A percentile compares a stretch with the other conserved stretches of the same genome.
These are phyloP conservation scores for Neofusicoccum kwambonambiense DNA, from an alignment of 2,329 filamentous ascomycete species.

Conservation along the genomic window DNA sequence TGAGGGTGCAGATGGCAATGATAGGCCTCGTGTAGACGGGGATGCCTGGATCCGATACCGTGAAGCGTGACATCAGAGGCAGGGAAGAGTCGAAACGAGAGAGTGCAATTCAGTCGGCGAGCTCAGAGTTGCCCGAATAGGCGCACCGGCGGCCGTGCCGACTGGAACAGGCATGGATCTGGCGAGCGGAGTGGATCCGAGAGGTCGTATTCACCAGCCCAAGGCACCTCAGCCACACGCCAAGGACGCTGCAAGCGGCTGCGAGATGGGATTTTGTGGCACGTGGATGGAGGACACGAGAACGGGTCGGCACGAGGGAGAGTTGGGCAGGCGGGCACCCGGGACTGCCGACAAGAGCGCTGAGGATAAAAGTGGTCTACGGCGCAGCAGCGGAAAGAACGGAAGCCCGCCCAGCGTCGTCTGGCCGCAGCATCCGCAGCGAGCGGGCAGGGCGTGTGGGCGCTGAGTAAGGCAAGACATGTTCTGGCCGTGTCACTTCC, in stretches of 20 bases:
- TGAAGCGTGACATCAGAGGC: not conserved
- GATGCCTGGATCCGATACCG: not conserved
- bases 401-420: not conserved
- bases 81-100: not conserved
- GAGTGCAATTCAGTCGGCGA: not conserved
- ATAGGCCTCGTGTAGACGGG: not conserved
- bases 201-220: not conserved
- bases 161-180: not conserved
- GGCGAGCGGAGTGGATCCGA: not conserved
- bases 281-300: not conserved
- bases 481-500: not conserved
- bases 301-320: not conserved
- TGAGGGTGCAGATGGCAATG: not conserved
- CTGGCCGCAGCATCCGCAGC: not conserved
- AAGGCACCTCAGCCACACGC: slow-evolving; percentile 8
- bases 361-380: not conserved
- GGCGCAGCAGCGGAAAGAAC: not conserved
- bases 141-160: not conserved
- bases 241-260: not conserved
- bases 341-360: not conserved
- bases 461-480: slow-evolving; percentile 5
- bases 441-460: not conserved
- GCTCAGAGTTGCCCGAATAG: not conserved
- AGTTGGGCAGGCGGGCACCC: not conserved
- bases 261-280: not conserved